These are phyloP conservation scores for Chlamydomonas sp. DNA, from an alignment of 139 green algal genomes.

Conservation along the genomic window DNA sequence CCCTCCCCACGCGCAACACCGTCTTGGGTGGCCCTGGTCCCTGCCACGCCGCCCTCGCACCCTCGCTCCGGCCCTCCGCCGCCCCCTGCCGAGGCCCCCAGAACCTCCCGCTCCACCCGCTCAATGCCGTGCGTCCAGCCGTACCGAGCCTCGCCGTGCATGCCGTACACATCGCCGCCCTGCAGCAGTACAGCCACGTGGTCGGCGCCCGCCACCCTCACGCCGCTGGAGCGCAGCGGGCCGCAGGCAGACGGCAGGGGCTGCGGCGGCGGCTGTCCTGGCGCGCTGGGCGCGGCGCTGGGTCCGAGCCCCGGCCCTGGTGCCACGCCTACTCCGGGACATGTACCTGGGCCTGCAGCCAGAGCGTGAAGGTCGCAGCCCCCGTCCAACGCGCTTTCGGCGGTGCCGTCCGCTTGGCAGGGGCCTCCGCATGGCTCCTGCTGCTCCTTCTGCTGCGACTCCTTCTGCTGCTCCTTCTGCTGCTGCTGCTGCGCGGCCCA, in stretches of 20 bases:
- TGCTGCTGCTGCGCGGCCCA: neutral
- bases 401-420: neutral
- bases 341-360: too few relatives aligned
- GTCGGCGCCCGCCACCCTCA: neutral
- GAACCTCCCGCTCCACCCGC: conserved; percentile 10
- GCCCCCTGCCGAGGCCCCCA: neutral
- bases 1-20: too few relatives aligned
- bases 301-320: too few relatives aligned
- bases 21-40: neutral
- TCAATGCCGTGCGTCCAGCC: conserved; percentile 51
- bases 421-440: neutral
- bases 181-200: conserved; percentile 41
- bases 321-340: too few relatives aligned
- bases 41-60: too few relatives aligned
- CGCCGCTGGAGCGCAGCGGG: neutral
- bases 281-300: too few relatives aligned
- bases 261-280: neutral
- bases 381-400: neutral
- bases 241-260: neutral
- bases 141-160: conserved; percentile 47
- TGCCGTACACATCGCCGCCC: conserved; percentile 46
- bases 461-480: neutral
- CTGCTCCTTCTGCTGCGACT: neutral
- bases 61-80: neutral
- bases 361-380: too few relatives aligned